Conservation (phyloP, 2,329 filamentous ascomycete species). For the Erysiphe neolycopersici region DNA sequence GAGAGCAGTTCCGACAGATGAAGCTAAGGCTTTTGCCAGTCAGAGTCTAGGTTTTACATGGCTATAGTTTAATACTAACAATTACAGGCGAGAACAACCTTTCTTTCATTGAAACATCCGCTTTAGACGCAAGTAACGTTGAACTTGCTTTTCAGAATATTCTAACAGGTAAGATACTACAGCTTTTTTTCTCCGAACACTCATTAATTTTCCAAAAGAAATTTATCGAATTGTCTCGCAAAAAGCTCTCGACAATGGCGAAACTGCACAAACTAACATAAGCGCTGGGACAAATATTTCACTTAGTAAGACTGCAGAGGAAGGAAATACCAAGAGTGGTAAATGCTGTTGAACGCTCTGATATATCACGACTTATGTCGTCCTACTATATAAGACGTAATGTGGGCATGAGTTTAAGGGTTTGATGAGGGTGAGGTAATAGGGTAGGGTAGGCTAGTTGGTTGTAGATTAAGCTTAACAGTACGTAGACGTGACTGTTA, state of each 20-base stretch:
- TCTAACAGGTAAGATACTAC: conserved; percentile 50
- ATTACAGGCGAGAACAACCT: conserved; percentile 74
- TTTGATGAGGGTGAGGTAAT: no score
- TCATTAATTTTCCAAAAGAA: conserved; percentile 28
- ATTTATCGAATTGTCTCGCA: conserved; percentile 98
- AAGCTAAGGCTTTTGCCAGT: conserved; percentile 97
- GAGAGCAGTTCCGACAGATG: conserved; percentile 86
- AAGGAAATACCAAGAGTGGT: conserved; percentile 46
- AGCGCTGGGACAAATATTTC: conserved; percentile 60
- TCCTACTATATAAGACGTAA: no score
- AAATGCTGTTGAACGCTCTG: conserved; percentile 38
- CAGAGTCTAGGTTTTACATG: conserved; percentile 11
- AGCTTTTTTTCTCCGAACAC: background rate
- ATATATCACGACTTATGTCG: no score
- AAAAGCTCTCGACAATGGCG: conserved; percentile 83
- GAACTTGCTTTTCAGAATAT: conserved; percentile 99
- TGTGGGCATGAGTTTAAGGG: no score
- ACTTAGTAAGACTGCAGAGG: conserved; percentile 62
- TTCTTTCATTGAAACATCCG: conserved; percentile 97
- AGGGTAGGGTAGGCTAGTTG: no score
- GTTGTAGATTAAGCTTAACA: no score
- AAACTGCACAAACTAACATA: conserved; percentile 54
- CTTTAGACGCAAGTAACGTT: conserved; percentile 94
- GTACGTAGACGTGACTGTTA: no score
- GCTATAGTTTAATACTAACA: conserved; percentile 9